These are phyloP conservation scores for Poa annua DNA, from an alignment of 176 grass and related monocot genomes.

Conservation along the genomic window DNA sequence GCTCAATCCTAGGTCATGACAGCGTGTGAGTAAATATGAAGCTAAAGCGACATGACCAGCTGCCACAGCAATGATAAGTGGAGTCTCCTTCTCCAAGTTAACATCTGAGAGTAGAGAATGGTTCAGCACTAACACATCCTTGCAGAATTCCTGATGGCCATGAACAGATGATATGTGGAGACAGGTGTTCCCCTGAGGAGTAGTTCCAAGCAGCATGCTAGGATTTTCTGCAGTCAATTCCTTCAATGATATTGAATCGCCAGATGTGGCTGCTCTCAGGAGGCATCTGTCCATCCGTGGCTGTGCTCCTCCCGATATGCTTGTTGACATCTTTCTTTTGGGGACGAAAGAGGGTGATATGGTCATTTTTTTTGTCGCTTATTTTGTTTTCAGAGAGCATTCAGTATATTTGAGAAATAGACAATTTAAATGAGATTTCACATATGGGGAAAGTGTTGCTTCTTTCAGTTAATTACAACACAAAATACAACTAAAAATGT, in stretches of 20 bases:
- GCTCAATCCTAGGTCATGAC: background rate
- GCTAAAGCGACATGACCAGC: background rate
- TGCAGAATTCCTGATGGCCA: slow-evolving; percentile 24
- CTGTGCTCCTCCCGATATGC: background rate
- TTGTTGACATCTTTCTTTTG: background rate
- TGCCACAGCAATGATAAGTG: background rate
- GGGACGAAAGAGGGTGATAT: background rate
- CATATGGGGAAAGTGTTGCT: background rate
- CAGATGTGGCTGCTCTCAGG: background rate
- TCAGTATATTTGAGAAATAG: background rate
- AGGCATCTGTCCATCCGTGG: slow-evolving; percentile 1
- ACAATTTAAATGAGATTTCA: background rate
- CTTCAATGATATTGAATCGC: slow-evolving; percentile 13
- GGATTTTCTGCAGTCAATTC: background rate
- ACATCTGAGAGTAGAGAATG: slow-evolving; percentile 14
- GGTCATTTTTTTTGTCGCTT: background rate
- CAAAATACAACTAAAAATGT: background rate
- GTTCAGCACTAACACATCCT: background rate
- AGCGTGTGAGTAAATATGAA: background rate
- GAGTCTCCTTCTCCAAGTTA: background rate
- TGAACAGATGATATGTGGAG: slow-evolving; percentile 28
- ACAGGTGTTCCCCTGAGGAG: slow-evolving; percentile 30
- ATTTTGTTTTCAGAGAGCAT: background rate
- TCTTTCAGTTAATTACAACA: background rate
- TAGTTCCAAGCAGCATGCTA: slow-evolving; percentile 23